Evolutionary conservation across 805 yeast genomes (phyloP).

Genomic region (Wickerhamomyces rabaulensis): DNA sequence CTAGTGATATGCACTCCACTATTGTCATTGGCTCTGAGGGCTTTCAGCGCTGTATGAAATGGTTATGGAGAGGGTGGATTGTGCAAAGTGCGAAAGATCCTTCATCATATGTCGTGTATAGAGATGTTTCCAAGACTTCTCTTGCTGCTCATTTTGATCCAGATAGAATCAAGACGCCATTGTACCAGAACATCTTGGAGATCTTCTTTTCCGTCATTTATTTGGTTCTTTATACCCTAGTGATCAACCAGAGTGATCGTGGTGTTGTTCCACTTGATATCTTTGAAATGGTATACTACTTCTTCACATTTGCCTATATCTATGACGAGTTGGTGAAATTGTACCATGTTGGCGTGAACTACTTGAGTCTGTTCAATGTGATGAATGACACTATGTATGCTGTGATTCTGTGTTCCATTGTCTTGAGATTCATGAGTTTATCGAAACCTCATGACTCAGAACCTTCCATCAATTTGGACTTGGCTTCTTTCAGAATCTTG

Average conservation of each 20-base stretch:
- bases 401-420: constrained; percentile 46
- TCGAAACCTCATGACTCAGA: constrained; percentile 21
- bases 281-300: constrained; percentile 53
- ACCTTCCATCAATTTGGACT: constrained; percentile 36
- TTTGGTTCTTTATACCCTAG: constrained; percentile 53
- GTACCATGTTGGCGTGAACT: constrained; percentile 70
- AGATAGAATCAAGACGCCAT: constrained; percentile 78
- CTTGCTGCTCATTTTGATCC: constrained; percentile 69
- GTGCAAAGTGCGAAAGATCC: constrained; percentile 70
- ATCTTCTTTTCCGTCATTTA: constrained; percentile 61
- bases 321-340: constrained; percentile 66
- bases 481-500: constrained; percentile 60
- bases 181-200: constrained; percentile 72
- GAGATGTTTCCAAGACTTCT: constrained; percentile 49
- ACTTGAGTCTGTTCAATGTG: constrained; percentile 73
- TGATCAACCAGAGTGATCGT: constrained; percentile 51
- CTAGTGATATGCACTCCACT: constrained; percentile 80
- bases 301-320: constrained; percentile 62
- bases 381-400: constrained; percentile 69
- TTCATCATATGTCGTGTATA: constrained; percentile 59
- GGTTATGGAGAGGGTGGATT: constrained; percentile 95
- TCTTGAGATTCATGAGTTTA: constrained; percentile 41
- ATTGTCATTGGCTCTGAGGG: constrained; percentile 75
- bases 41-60: constrained; percentile 77
- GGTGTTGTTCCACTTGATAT: constrained; percentile 32